Percentiles rank a stretch among this genome's conserved stretches.
Conservation (phyloP, 129 eudicot genomes). For the Flaveria robusta region DNA sequence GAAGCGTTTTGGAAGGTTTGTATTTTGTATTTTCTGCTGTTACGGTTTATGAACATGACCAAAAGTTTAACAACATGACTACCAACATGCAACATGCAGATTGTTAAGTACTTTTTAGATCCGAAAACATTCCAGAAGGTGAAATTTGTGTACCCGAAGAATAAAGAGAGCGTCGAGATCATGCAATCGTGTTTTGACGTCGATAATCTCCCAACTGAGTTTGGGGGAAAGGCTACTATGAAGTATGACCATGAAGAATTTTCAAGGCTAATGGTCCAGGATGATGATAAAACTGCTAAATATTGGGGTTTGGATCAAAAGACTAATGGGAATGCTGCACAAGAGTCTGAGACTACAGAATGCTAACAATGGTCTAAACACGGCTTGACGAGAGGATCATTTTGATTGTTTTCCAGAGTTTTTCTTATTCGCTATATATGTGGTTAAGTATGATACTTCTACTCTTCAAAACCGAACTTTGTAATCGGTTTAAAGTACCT, state of each 20-base stretch:
- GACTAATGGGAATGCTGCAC: constrained; percentile 42
- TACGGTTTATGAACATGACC: neutral
- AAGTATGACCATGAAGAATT: constrained; percentile 77
- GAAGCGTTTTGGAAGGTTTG: constrained; percentile 91
- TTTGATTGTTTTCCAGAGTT: constrained; percentile 2
- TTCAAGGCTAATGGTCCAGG: constrained; percentile 66
- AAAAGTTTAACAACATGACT: neutral
- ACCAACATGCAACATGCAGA: constrained; percentile 37
- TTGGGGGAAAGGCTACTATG: constrained; percentile 77
- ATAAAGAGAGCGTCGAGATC: constrained; percentile 74
- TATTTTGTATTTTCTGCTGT: neutral
- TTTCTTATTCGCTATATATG: constrained; percentile 21
- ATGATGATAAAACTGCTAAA: constrained; percentile 64
- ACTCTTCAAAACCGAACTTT: constrained; percentile 1
- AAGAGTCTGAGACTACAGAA: constrained; percentile 35
- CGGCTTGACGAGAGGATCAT: neutral
- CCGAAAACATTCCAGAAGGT: constrained; percentile 79
- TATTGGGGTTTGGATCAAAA: constrained; percentile 65
- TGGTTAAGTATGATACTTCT: constrained; percentile 17
- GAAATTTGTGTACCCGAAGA: constrained; percentile 78
- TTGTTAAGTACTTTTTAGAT: constrained; percentile 78
- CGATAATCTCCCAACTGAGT: constrained; percentile 83
- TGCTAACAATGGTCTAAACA: constrained; percentile 19
- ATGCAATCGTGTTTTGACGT: constrained; percentile 70
- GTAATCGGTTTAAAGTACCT: constrained; percentile 4